These are phyloP conservation scores for Pyrenula aspistea DNA, from an alignment of 495 filamentous ascomycete genomes.

Conservation along the genomic window DNA sequence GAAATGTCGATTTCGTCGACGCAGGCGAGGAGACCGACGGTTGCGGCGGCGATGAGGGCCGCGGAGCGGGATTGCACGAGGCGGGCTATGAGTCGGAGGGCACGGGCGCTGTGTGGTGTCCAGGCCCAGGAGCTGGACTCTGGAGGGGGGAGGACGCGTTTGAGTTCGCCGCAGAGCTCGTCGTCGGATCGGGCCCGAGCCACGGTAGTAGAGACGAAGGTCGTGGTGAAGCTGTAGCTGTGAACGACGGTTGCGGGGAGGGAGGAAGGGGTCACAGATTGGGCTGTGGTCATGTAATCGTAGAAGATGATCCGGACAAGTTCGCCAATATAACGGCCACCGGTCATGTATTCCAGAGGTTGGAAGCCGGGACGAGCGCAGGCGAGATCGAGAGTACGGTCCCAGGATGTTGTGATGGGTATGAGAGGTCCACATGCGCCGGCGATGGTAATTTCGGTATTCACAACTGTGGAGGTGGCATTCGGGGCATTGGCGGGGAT, in stretches of 20 bases:
- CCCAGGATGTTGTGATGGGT: slow-evolving; percentile 61
- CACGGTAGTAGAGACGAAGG: slow-evolving; percentile 54
- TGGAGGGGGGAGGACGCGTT: slow-evolving; percentile 38
- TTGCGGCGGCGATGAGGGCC: slow-evolving; percentile 58
- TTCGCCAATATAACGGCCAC: slow-evolving; percentile 74
- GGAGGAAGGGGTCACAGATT: slow-evolving; percentile 19
- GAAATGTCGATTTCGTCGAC: slow-evolving; percentile 48
- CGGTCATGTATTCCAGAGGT: slow-evolving; percentile 81
- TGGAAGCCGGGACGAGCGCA: slow-evolving; percentile 70
- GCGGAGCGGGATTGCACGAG: slow-evolving; percentile 58
- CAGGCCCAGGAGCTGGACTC: slow-evolving; percentile 39
- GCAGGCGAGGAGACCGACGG: slow-evolving; percentile 53
- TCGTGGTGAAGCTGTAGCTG: slow-evolving; percentile 55
- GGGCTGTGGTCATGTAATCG: slow-evolving; percentile 45
- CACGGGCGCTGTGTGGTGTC: slow-evolving; percentile 41
- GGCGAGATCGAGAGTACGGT: slow-evolving; percentile 47
- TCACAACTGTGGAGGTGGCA: slow-evolving; percentile 56
- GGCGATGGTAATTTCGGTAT: slow-evolving; percentile 80
- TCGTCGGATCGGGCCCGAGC: slow-evolving; percentile 33
- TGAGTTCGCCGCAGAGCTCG: slow-evolving; percentile 36
- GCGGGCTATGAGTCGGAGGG: slow-evolving; percentile 48
- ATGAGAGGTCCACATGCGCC: slow-evolving; percentile 56
- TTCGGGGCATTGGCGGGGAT: slow-evolving; percentile 25
- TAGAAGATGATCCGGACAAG: slow-evolving; percentile 60
- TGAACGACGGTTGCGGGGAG: slow-evolving; percentile 46